Evolutionary conservation across 129 eudicot species (phyloP).

Genomic region (Mikania micrantha): DNA sequence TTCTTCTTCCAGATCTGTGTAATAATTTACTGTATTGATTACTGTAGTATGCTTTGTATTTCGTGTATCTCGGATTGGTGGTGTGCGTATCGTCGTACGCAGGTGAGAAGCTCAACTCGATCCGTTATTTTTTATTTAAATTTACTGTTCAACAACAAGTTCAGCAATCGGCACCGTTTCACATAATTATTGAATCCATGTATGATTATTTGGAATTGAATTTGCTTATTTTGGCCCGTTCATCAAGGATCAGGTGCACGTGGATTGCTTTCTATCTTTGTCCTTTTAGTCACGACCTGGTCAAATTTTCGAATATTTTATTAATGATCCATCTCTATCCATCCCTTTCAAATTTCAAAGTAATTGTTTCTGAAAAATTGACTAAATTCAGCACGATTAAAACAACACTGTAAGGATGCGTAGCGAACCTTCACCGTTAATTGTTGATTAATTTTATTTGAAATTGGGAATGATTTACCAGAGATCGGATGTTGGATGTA

Average conservation of each 20-base stretch:
- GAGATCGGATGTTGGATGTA: constrained; percentile 99
- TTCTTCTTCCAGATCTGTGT: constrained; percentile 23
- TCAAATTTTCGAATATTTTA: constrained; percentile 24
- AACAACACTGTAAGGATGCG: too few relatives aligned
- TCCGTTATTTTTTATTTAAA: background rate
- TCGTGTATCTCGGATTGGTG: constrained; percentile 94
- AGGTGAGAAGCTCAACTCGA: constrained; percentile 41
- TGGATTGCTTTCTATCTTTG: constrained; percentile 47
- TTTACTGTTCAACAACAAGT: background rate
- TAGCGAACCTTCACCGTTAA: background rate
- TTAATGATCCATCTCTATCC: constrained; percentile 1
- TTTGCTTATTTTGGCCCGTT: constrained; percentile 31
- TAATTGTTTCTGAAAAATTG: background rate
- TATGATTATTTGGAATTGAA: constrained; percentile 3
- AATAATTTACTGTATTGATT: background rate
- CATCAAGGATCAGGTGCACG: constrained; percentile 73
- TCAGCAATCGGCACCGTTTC: background rate
- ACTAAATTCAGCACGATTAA: too few relatives aligned
- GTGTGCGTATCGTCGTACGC: constrained; percentile 94
- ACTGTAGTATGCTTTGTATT: constrained; percentile 95
- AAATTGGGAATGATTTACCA: constrained; percentile 18
- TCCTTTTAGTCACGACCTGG: constrained; percentile 46
- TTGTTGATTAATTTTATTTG: background rate
- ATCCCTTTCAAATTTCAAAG: background rate
- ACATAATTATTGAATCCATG: background rate